Percentiles rank a stretch among this genome's conserved stretches.
Conservation (phyloP, 805 yeast genomes). For the Nakazawaea laoshanensis region DNA sequence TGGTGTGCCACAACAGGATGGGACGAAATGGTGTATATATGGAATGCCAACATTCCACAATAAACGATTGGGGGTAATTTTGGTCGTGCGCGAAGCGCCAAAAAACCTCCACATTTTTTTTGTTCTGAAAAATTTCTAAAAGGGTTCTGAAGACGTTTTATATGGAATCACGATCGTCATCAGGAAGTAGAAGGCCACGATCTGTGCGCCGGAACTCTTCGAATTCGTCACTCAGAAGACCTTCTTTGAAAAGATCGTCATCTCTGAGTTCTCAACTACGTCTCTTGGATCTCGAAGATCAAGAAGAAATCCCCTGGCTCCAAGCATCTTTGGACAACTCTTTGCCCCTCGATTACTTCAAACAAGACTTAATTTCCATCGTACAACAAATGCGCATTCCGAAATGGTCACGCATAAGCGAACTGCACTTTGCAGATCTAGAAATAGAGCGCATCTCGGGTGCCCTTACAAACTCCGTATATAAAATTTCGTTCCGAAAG, state of each 20-base stretch:
- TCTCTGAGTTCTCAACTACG: slow-evolving; percentile 3
- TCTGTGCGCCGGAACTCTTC: slow-evolving; percentile 1
- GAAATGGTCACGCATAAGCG: slow-evolving; percentile 62
- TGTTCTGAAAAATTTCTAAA: not conserved
- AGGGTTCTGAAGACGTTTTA: not conserved
- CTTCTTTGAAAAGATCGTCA: slow-evolving; percentile 8
- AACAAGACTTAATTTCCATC: slow-evolving; percentile 66
- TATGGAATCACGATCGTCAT: not conserved
- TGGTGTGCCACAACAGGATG: slow-evolving; percentile 94
- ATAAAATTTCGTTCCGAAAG: slow-evolving; percentile 41
- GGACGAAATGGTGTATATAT: slow-evolving; percentile 91
- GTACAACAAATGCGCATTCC: slow-evolving; percentile 57
- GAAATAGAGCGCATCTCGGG: slow-evolving; percentile 70
- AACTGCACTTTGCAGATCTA: slow-evolving; percentile 34
- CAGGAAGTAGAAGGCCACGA: slow-evolving; percentile 2
- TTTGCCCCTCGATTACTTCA: slow-evolving; percentile 77
- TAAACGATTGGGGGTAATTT: not conserved
- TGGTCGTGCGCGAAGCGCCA: not conserved
- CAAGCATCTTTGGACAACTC: slow-evolving; percentile 62
- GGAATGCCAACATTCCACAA: slow-evolving; percentile 78
- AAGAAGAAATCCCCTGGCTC: slow-evolving; percentile 3
- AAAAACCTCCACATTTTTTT: not conserved
- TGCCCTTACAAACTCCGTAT: slow-evolving; percentile 88
- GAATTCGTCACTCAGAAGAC: slow-evolving; percentile 4
- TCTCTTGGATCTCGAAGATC: not conserved